Evolutionary conservation across 768 basidiomycete species (phyloP).

Genomic region (Lactarius vividus): DNA sequence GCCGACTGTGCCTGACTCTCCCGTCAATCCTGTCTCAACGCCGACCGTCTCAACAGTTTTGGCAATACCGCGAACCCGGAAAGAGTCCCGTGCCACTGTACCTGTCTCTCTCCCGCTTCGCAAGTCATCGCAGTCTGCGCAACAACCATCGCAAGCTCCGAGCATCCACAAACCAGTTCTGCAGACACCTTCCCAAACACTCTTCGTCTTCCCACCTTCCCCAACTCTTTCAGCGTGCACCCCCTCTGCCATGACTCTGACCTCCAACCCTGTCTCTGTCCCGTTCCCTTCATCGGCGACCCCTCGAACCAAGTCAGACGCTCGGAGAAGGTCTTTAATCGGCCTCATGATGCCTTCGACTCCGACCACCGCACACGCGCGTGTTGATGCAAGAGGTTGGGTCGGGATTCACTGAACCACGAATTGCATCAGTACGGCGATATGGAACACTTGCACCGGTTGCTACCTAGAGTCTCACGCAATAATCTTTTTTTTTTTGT

Average conservation of each 20-base stretch:
- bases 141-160: constrained; percentile 29
- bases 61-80: constrained; percentile 43
- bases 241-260: constrained; percentile 81
- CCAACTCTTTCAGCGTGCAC: constrained; percentile 56
- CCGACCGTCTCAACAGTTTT: constrained; percentile 28
- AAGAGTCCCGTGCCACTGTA: constrained; percentile 51
- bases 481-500: neutral
- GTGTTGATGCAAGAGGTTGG: constrained; percentile 82
- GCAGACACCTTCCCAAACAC: constrained; percentile 71
- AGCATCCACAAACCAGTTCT: constrained; percentile 28
- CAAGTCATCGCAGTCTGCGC: constrained; percentile 28
- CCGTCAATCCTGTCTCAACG: constrained; percentile 51
- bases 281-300: constrained; percentile 61
- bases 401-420: constrained; percentile 48
- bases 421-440: neutral
- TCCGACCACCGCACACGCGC: constrained; percentile 79
- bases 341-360: constrained; percentile 63
- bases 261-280: constrained; percentile 52
- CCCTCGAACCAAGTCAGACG: constrained; percentile 64
- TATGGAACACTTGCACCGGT: constrained; percentile 4
- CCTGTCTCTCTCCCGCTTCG: constrained; percentile 58
- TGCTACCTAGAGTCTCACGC: neutral
- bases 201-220: constrained; percentile 86
- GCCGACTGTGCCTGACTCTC: constrained; percentile 73
- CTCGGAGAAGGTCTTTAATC: constrained; percentile 72